These are phyloP conservation scores for Venturia oleaginea DNA, from an alignment of 2,329 filamentous ascomycete species.

Conservation along the genomic window DNA sequence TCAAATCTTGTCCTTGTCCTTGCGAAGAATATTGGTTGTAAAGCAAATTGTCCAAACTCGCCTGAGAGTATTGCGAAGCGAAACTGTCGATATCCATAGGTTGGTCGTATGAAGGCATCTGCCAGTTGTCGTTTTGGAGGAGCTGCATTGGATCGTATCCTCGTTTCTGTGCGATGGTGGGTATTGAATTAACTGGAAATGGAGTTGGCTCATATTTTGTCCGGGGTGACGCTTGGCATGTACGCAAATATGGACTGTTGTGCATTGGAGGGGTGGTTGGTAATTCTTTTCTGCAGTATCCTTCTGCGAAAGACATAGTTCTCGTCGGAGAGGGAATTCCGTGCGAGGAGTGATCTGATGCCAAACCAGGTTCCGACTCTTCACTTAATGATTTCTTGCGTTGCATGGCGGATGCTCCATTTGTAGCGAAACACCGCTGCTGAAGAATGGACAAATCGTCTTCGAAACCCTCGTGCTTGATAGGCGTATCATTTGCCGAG, in stretches of 20 bases:
- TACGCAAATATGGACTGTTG: background rate
- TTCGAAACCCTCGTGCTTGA: constrained; percentile 45
- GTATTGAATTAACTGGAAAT: background rate
- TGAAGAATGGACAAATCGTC: constrained; percentile 49
- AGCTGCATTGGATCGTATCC: background rate
- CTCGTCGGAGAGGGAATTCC: constrained; percentile 26
- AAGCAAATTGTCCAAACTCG: background rate
- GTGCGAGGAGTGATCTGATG: constrained; percentile 28
- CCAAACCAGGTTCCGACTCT: constrained; percentile 46
- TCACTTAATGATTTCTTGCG: constrained; percentile 48
- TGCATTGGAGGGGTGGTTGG: constrained; percentile 24
- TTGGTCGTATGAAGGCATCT: background rate
- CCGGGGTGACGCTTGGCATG: background rate
- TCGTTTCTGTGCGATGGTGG: background rate
- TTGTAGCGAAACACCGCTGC: constrained; percentile 32
- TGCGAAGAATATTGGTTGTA: background rate
- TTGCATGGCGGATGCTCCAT: constrained; percentile 44
- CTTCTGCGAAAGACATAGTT: constrained; percentile 23
- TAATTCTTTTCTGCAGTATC: constrained; percentile 25
- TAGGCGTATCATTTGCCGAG: constrained; percentile 36
- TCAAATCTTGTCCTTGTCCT: background rate
- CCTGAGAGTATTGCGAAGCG: background rate
- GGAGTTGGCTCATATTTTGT: background rate
- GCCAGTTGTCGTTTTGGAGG: background rate
- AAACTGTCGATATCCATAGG: background rate